phyloP scores from a whole-genome alignment of 208 protist genomes.

The Acanthamoeba polyphaga region DNA sequence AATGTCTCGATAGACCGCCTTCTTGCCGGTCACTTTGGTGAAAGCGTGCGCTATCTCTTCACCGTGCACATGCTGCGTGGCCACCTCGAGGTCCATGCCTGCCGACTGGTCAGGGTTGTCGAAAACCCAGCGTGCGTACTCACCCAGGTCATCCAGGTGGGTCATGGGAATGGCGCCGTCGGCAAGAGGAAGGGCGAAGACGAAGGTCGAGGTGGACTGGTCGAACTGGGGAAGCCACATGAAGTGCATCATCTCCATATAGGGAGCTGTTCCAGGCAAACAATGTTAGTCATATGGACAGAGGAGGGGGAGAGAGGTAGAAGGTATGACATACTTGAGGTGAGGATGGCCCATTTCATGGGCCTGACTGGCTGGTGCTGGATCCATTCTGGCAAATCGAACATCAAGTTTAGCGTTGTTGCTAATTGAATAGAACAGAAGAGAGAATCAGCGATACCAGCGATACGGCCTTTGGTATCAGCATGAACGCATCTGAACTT shows the following conservation, averaged over 20 bases:
- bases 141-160: slow-evolving; percentile 54
- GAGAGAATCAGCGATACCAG: too few relatives aligned
- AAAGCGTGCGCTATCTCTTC: neutral
- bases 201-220: neutral
- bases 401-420: too few relatives aligned
- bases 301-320: too few relatives aligned
- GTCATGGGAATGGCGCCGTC: slow-evolving; percentile 48
- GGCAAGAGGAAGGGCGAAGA: neutral
- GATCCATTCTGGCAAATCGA: neutral
- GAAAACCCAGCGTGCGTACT: slow-evolving; percentile 41
- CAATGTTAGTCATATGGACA: too few relatives aligned
- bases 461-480: neutral
- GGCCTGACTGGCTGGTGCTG: neutral
- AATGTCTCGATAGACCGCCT: neutral
- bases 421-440: too few relatives aligned
- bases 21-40: neutral
- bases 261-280: too few relatives aligned
- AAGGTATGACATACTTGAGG: neutral
- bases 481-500: slow-evolving; percentile 29
- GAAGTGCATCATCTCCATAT: slow-evolving; percentile 75
- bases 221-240: slow-evolving; percentile 21
- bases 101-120: slow-evolving; percentile 24
- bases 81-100: neutral
- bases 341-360: slow-evolving; percentile 58
- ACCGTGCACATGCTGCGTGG: neutral